Evolutionary conservation across 2,329 filamentous ascomycete genomes (phyloP), one percentile per base, ranked within the genome.

Genomic region (Colletotrichum sp.): DNA sequence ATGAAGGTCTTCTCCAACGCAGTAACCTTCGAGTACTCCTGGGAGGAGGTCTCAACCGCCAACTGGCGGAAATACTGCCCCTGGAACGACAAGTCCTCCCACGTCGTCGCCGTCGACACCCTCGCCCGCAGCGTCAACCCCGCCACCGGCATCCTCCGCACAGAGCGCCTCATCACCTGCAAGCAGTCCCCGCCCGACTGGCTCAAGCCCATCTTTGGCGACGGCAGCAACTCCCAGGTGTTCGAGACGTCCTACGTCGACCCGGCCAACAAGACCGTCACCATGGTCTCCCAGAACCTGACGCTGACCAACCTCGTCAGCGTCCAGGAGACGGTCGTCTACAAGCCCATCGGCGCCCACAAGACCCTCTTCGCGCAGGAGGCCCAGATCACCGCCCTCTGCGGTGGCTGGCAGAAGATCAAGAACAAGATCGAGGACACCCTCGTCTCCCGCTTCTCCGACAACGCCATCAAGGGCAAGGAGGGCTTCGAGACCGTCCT

Each of bases 31-130:
- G 90, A 98, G 87, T 99, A 99, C 89, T 98, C 96, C 59, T 99
- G 97, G 97, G 95, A 98, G 81, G 96, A 98, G 84, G 97, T 99
- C 43, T 98, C 95, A 31, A 95, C 95, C 16, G 95, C 94, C 82
- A 99, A 99, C 90, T 99, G 97, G 97, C 93, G 93, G 79, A 99
- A 99, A 85, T 99, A 99, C 86, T 97, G 95, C 81, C 96, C 96
- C 24, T 98, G 97, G 96, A 99, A 99, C 87, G 94, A 98, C 84
- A 97, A 98, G 86, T 96, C 94, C n/a, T 95, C 95, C 54, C 97
- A 99, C 84, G 97, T 99, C 78, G 92, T 97, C 77, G 96, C 95
- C 78, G 97, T 98, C 80, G 97, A 99, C 86, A 98, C 96, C 16
- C 86, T 99, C 79, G 93, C 92, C 67, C 94, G 97, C 59, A 78